Percentiles rank a stretch among this genome's conserved stretches.
Conservation (phyloP, 352 stramenopile genomes). For the Pythium aquatile region DNA sequence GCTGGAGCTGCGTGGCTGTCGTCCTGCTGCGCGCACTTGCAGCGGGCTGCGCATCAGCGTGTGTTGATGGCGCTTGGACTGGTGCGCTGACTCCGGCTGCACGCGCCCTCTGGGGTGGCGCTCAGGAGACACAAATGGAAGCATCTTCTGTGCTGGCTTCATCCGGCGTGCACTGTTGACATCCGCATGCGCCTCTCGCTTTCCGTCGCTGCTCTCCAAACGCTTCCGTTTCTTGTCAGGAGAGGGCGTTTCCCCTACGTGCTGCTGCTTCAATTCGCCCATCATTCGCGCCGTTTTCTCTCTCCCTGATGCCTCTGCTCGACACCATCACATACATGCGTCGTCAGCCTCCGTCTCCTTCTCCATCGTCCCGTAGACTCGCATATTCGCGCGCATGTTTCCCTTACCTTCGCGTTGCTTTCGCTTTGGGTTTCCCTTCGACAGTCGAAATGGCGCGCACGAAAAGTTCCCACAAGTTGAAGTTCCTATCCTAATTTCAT, state of each 20-base stretch:
- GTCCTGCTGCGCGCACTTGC: slow-evolving; percentile 4
- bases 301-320: neutral
- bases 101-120: neutral
- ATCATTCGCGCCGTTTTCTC: neutral
- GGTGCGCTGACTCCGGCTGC: neutral
- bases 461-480: slow-evolving; percentile 12
- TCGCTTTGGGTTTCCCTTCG: slow-evolving; percentile 8
- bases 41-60: slow-evolving; percentile 13
- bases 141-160: slow-evolving; percentile 8
- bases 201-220: neutral
- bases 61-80: neutral
- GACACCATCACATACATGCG: neutral
- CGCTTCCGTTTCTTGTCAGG: neutral
- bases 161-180: neutral
- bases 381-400: slow-evolving; percentile 1
- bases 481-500: slow-evolving; percentile 15
- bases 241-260: neutral
- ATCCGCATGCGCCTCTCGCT: neutral
- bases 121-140: slow-evolving; percentile 28
- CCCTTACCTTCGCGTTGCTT: slow-evolving; percentile 5
- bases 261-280: neutral
- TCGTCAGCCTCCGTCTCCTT: neutral
- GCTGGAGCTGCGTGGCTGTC: neutral
- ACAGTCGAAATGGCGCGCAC: neutral
- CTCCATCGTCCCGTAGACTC: neutral